Evolutionary conservation across 176 grass and related monocot species (phyloP), one percentile per base, ranked within the genome.

Genomic region (Oryza rufipogon): DNA sequence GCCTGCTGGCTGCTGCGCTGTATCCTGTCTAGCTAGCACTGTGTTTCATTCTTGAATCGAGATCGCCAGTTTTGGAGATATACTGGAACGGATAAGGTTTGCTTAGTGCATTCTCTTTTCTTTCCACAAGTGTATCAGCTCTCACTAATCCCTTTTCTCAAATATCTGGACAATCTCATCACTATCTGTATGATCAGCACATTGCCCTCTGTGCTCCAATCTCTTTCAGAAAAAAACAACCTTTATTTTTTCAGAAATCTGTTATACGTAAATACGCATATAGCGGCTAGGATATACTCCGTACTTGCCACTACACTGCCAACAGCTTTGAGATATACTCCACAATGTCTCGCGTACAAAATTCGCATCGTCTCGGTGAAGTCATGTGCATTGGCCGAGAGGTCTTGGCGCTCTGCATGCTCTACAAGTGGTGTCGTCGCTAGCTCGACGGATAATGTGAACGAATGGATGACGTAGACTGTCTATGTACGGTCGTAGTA

Each of bases 91-190:
- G 85, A 81, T 81, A 68, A 81, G 60, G 48, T 17, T n/a, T 11
- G 33, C 42, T 36, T 75, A 17, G 63, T 87, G 71, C 85, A 76
- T 76, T 46, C 25, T 17, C 17, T 87, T 76, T 76, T 63, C 8
- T 9, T 48, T 48, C 47, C 85, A 81, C 38, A 69, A 76, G 22
- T 69, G 63, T 76, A 23, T 36, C 34, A 58, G 17, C 54, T 58
- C 54, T 20, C 19, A 2, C 20, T 58, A 58, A 58, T 58, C 58
- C 48, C 2, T 76, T 69, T 66, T 16, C 28, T 36, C 2, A 9
- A 84, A 79, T 74, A 74, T 89, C 76, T 84, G 13, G 9, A 56
- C 25, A 34, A 64, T 52, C 64, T 70, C n/a, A 68, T 47, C 76
- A 44, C 77, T 15, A 47, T 32, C 54, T 58, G 54, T 58, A 20